Evolutionary conservation across 2,329 filamentous ascomycete genomes (phyloP).

Genomic region (Plenodomus biglobosus): DNA sequence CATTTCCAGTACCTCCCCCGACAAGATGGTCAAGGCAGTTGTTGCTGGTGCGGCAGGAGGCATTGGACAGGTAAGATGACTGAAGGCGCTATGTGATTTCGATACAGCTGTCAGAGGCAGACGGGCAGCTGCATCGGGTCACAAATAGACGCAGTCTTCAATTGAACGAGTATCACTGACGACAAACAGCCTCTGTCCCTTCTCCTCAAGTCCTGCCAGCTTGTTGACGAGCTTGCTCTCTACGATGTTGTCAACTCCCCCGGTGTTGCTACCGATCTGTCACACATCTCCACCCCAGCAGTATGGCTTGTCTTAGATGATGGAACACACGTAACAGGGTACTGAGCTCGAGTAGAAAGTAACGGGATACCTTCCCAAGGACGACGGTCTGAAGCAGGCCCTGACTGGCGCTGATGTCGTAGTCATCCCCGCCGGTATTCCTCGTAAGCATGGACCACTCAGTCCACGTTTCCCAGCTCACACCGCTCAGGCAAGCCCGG

Average conservation of each 20-base stretch:
- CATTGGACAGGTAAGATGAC: conserved; percentile 82
- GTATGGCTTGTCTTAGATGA: conserved; percentile 51
- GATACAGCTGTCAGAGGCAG: background rate
- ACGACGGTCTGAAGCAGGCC: conserved; percentile 80
- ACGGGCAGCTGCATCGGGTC: background rate
- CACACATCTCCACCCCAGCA: conserved; percentile 91
- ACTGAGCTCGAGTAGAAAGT: conserved; percentile 60
- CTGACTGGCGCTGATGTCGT: conserved; percentile 94
- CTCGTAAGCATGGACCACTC: conserved; percentile 62
- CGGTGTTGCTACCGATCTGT: conserved; percentile 93
- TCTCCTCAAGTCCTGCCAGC: conserved; percentile 85
- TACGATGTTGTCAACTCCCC: conserved; percentile 99
- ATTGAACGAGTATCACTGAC: conserved; percentile 13
- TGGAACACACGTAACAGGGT: conserved; percentile 6
- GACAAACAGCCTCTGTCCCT: conserved; percentile 81
- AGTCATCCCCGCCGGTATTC: conserved; percentile 96
- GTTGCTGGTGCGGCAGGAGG: conserved; percentile 97
- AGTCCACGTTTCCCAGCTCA: conserved; percentile 13
- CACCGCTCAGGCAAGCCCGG: conserved; percentile 85
- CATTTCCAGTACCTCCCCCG: conserved; percentile 17
- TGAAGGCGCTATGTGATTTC: background rate
- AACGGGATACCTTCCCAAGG: conserved; percentile 81
- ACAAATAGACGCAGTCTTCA: background rate
- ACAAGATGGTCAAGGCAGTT: conserved; percentile 47
- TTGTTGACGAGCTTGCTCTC: conserved; percentile 88